Evolutionary conservation across 192 early-diverging fungal species (phyloP), one percentile per base, ranked within the genome.

Genomic region (Nowakowskiella sp.): DNA sequence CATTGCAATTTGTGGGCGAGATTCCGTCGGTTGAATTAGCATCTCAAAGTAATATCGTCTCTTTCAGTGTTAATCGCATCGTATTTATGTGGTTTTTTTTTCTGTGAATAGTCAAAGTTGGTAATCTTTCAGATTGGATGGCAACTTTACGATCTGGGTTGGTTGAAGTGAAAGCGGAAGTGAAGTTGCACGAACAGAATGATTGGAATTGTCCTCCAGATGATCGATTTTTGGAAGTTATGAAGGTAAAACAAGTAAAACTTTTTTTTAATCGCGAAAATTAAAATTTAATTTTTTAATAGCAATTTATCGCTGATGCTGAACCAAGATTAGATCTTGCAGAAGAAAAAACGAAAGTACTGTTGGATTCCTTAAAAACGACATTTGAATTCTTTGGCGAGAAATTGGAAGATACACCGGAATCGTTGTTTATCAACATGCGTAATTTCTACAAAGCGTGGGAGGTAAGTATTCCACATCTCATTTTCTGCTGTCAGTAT

Each of bases 1-100:
- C 55, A 13, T 31, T 71, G 1, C 53, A 62, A 16, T 73, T 72
- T 16, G 58, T 60, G 44, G 29, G 29, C 16, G 73, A 78, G 56
- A 60, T 78, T 57, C 59, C 60, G 23, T n/a, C 44, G 3, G 72
- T 68, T n/a, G 69, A 70, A 48, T 21, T 63, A 24, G 70, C 65
- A 9, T 57, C 63, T 13, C 1, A 47, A 58, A 22, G 66, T 55
- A 49, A 58, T 6, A 39, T 39, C 19, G 13, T 39, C 36, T 39
- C 19, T 19, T 39, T 13, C 13, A 39, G 19, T 19, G 19, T 39
- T 22, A 44, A 3, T 10, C 31, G 5, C 25, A 62, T 26, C 23
- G 25, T 50, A 58, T 49, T 62, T 62, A 8, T 53, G 4, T 49
- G 10, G 28, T n/a, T 31, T 21, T 7, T 26, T 30, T 8, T 44